phyloP scores from a whole-genome alignment of 129 eudicot species.

The Calendula officinalis region DNA sequence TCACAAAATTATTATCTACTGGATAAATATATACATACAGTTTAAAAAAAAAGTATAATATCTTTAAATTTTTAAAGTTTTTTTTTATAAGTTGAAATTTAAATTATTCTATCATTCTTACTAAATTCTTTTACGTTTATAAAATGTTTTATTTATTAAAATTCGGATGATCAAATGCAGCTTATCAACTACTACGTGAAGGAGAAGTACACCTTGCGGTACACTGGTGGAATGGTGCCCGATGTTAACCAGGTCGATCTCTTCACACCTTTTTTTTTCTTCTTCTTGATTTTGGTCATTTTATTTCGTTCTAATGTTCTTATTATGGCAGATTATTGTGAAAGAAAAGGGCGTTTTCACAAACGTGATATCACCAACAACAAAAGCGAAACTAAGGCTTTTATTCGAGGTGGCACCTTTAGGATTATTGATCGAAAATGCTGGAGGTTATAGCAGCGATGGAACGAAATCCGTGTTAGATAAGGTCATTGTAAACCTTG shows the following conservation, averaged over 20 bases:
- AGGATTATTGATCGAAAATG: conserved; percentile 89
- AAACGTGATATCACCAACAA: conserved; percentile 77
- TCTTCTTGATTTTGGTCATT: background rate
- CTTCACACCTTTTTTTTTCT: conserved; percentile 3
- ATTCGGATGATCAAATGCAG: conserved; percentile 32
- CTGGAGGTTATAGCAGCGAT: conserved; percentile 89
- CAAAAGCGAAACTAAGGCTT: conserved; percentile 87
- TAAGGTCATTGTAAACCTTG: conserved; percentile 66
- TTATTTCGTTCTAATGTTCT: conserved; percentile 3
- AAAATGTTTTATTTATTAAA: background rate
- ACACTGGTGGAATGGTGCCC: conserved; percentile 99
- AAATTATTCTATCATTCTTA: conserved; percentile 3
- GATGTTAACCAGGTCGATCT: conserved; percentile 91
- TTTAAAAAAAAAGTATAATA: no score
- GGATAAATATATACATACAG: no score
- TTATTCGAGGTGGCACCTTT: conserved; percentile 93
- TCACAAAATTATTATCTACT: background rate
- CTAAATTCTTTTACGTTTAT: background rate
- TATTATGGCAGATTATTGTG: conserved; percentile 73
- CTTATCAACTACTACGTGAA: conserved; percentile 78
- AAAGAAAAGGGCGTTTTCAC: conserved; percentile 98
- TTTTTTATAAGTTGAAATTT: background rate
- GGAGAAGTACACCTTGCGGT: conserved; percentile 93
- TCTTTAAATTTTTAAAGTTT: background rate
- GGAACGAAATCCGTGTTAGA: conserved; percentile 86